Conservation (phyloP, 106 monocot genomes). For the Phalaenopsis aphrodite region DNA sequence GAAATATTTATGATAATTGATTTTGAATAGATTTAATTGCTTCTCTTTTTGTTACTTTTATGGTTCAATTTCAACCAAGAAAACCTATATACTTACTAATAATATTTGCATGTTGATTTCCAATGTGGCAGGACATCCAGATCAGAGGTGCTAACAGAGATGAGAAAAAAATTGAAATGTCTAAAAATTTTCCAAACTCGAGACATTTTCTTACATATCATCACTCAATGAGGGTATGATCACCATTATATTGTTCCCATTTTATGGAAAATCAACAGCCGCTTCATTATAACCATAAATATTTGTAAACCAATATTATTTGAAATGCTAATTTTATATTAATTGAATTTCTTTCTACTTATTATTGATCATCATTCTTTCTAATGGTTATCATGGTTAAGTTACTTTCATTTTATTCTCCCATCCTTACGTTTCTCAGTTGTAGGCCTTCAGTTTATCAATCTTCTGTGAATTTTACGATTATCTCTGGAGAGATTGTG, state of each 20-base stretch:
- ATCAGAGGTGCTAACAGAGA: conserved; percentile 82
- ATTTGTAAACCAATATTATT: neutral
- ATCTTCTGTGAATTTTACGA: neutral
- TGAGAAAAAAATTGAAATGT: conserved; percentile 85
- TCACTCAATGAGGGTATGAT: conserved; percentile 77
- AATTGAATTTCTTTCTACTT: neutral
- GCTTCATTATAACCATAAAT: neutral
- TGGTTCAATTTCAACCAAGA: neutral
- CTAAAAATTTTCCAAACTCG: conserved; percentile 71
- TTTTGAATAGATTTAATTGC: neutral
- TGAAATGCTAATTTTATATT: neutral
- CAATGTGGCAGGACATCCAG: conserved; percentile 79
- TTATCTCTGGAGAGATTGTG: neutral
- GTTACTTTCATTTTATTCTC: neutral
- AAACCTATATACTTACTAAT: neutral
- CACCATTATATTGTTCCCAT: neutral
- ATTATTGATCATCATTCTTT: neutral
- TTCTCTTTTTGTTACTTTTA: neutral
- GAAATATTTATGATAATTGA: neutral
- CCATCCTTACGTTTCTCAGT: neutral
- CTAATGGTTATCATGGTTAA: neutral
- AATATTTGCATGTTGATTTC: conserved; percentile 6
- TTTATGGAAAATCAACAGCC: neutral
- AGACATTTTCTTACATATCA: conserved; percentile 80
- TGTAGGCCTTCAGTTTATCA: neutral